Base-by-base conservation (phyloP, 495 filamentous ascomycete species). In the Aspergillus taichungensis region DNA sequence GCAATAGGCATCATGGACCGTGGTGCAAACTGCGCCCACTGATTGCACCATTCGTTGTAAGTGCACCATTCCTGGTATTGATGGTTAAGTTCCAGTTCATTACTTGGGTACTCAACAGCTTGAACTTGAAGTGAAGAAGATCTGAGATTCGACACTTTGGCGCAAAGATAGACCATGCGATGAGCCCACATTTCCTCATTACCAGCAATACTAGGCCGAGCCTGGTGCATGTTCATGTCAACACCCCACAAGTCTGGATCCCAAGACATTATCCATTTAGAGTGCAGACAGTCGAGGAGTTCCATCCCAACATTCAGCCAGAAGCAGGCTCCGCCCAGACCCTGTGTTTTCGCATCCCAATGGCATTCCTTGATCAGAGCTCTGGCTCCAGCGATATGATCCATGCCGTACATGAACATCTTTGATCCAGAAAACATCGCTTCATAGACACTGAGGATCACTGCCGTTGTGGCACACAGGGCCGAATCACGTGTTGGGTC, bases 231-330 rank as follows among this genome's bases (percentile, higher is more conserved):
- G 45, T 87, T 76, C 76, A 96, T 83, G 53, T 96, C 85, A 33
- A 97, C 63, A 3, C 84, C 85, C 92, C 92, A 97, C 6, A 84
- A 78, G 60, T 95, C 88, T 3, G 91, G 90, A 35, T 95, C 78
- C 89, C 89, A 97, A 1, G 88, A 80, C 3, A 89, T 75, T 47
- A 83, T 76, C 86, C 88, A 94, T 62, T 88, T 88, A 61, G 88
- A 87, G 47, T 85, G 80, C 13, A 97, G 66, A 62, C 89, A 95
- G 50, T 78, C 86, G 14, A 96, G 73, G 9, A 97, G 67, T 58
- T 98, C 92, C 79, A 94, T 85, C 11, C 84, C 80, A 10, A 94
- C 79, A 54, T 94, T 96, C 12, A 95, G 64, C 89, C 91, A 96
- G 64, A 97, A 97, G 61, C 90, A 96, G 8, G 91, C 87, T 1